A percentile compares a stretch with the other conserved stretches of the same genome.
These are phyloP conservation scores for Linum trigynum DNA, from an alignment of 345 rosid species.

Conservation along the genomic window DNA sequence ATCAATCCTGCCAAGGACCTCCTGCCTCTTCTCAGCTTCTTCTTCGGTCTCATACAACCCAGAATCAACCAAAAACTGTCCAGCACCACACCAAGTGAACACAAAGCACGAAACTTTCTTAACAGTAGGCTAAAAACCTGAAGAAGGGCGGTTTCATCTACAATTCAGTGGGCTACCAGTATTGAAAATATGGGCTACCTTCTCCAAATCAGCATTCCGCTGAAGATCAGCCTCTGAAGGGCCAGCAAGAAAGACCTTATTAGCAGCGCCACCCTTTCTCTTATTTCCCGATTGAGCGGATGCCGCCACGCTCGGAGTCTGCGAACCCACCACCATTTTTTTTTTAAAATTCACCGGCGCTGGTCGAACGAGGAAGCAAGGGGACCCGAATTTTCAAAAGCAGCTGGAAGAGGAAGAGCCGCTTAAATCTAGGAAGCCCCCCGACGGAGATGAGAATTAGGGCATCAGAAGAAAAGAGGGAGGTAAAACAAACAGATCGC, in stretches of 20 bases:
- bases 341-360: not conserved
- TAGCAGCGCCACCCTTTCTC: constrained; percentile 17
- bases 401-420: not conserved
- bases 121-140: not conserved
- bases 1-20: constrained; percentile 19
- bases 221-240: constrained; percentile 20
- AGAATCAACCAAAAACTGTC: constrained; percentile 19
- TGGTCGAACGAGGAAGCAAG: too few species aligned
- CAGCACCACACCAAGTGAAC: not conserved
- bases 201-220: constrained; percentile 19
- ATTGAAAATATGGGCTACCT: constrained; percentile 1
- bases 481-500: not conserved
- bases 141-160: not conserved
- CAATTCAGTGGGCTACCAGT: not conserved
- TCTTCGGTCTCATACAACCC: constrained; percentile 23
- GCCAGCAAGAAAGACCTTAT: constrained; percentile 15
- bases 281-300: not conserved
- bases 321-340: constrained; percentile 11
- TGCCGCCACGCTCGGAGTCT: constrained; percentile 4
- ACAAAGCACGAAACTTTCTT: not conserved
- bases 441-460: not conserved
- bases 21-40: constrained; percentile 16
- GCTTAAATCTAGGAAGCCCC: not conserved
- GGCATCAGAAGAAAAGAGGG: not conserved
- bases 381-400: too few species aligned